Evolutionary conservation across 192 early-diverging fungal genomes (phyloP).

Genomic region (Paraglomus brasilianum): DNA sequence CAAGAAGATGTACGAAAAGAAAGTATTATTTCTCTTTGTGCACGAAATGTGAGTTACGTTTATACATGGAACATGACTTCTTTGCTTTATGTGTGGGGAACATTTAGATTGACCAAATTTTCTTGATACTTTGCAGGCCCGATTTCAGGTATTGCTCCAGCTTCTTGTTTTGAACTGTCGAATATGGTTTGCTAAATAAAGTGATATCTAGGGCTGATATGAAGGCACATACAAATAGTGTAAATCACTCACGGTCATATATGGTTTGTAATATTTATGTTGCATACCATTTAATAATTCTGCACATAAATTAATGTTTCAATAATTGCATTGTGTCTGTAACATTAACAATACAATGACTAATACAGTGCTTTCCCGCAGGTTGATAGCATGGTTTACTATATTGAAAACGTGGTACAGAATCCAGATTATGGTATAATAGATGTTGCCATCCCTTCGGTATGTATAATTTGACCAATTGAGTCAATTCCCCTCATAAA

Average conservation of each 20-base stretch:
- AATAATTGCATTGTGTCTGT: not conserved
- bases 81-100: conserved; percentile 22
- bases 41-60: conserved; percentile 40
- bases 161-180: not conserved
- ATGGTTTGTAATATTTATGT: conserved; percentile 7
- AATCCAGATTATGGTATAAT: conserved; percentile 8
- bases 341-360: not conserved
- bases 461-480: not conserved
- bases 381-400: conserved; percentile 12
- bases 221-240: conserved; percentile 17
- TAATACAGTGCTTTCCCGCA: not conserved
- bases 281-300: not conserved
- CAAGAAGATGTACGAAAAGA: not conserved
- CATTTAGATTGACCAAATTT: conserved; percentile 16
- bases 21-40: conserved; percentile 42
- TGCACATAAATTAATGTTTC: not conserved
- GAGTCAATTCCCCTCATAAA: not conserved
- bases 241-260: conserved; percentile 20
- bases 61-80: not conserved
- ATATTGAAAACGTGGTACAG: conserved; percentile 15
- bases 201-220: conserved; percentile 12
- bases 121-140: conserved; percentile 5
- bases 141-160: conserved; percentile 22
- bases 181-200: not conserved
- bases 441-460: conserved; percentile 21